Percentiles rank a stretch among this genome's conserved stretches.
phyloP scores from a whole-genome alignment of 768 basidiomycete species.

The Rhodotorula babjevae region DNA sequence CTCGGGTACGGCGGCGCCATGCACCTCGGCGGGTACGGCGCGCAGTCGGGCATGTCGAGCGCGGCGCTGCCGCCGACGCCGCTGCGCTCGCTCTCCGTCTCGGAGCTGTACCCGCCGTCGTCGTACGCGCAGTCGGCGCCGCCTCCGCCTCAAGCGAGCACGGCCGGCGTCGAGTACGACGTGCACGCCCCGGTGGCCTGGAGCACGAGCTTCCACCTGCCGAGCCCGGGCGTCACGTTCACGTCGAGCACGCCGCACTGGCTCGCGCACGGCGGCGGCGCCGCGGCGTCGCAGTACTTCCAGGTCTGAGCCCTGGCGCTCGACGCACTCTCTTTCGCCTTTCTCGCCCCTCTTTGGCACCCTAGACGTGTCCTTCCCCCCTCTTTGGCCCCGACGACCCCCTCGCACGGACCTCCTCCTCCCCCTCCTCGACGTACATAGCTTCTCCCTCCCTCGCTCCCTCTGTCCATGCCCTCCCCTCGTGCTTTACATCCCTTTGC shows the following conservation, averaged over 20 bases:
- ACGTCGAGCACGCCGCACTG: conserved; percentile 23
- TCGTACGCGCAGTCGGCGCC: neutral
- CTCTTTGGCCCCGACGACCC: too few relatives aligned
- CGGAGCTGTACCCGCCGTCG: conserved; percentile 11
- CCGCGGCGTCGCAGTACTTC: neutral
- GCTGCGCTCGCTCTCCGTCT: conserved; percentile 8
- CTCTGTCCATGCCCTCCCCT: neutral
- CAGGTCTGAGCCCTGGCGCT: neutral
- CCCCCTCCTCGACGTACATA: neutral
- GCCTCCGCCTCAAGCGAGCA: too few relatives aligned
- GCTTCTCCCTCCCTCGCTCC: neutral
- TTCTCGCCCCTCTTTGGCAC: neutral
- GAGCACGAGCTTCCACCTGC: conserved; percentile 21
- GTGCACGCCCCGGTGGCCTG: neutral
- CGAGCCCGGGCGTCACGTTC: conserved; percentile 25
- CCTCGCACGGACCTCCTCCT: neutral
- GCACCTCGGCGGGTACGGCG: neutral
- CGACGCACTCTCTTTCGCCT: neutral
- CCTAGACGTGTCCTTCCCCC: neutral
- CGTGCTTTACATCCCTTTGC: neutral
- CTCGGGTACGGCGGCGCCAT: neutral
- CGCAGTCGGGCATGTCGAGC: too few relatives aligned
- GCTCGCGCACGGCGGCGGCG: neutral
- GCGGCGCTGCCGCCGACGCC: neutral
- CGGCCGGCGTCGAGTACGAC: neutral